Conservation (phyloP, 768 basidiomycete genomes). For the Mycena epipterygia region DNA sequence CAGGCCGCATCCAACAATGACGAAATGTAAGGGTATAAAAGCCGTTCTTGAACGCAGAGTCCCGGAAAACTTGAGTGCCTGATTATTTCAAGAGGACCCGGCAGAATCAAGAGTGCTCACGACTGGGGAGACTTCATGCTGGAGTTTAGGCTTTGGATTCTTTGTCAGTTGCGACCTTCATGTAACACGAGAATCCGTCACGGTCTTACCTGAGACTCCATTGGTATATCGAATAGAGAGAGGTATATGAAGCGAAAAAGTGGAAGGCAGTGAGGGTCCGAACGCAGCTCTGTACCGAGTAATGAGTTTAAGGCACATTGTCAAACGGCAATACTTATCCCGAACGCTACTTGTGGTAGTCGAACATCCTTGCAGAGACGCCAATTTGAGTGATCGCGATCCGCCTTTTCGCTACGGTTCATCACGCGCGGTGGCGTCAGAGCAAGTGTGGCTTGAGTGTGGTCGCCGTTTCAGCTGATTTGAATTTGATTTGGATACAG, state of each 20-base stretch:
- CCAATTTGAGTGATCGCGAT: conserved; percentile 25
- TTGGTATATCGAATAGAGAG: not conserved
- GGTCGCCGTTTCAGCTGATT: too few species aligned
- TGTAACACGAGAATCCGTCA: not conserved
- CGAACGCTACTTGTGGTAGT: not conserved
- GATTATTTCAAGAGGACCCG: not conserved
- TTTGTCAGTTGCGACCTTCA: not conserved
- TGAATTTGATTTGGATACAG: too few species aligned
- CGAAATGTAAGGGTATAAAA: conserved; percentile 42
- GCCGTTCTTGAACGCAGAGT: not conserved
- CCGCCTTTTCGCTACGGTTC: not conserved
- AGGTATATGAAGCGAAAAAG: too few species aligned
- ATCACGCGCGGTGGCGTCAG: too few species aligned
- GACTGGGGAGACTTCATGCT: conserved; percentile 8
- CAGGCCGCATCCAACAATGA: conserved; percentile 28
- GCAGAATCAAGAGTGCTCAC: not conserved
- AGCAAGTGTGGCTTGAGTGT: too few species aligned
- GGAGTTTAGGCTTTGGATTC: conserved; percentile 2
- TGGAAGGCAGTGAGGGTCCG: too few species aligned
- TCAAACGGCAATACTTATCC: not conserved
- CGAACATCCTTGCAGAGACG: not conserved
- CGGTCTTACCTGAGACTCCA: conserved; percentile 13
- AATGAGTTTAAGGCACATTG: too few species aligned
- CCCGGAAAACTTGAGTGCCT: not conserved
- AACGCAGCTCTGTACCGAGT: too few species aligned